A percentile compares a stretch with the other conserved stretches of the same genome.
phyloP scores from a whole-genome alignment of 116 monocot genomes.

The Zostera marina region DNA sequence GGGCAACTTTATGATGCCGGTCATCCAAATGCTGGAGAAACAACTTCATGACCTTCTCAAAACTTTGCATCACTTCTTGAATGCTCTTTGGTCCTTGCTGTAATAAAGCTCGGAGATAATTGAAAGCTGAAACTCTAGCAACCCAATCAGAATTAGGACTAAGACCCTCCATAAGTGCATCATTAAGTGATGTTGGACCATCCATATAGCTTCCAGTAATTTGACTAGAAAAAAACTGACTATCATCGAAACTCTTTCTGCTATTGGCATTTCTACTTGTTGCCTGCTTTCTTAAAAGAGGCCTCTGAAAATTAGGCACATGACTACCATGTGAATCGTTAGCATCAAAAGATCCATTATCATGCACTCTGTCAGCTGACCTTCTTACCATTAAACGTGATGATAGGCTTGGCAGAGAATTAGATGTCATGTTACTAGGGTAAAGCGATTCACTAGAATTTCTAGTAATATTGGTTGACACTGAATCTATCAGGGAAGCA shows the following conservation, averaged over 20 bases:
- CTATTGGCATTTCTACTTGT: conserved; percentile 48
- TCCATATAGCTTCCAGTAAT: conserved; percentile 43
- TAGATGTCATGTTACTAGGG: conserved; percentile 34
- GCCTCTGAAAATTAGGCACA: conserved; percentile 96
- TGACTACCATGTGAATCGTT: conserved; percentile 51
- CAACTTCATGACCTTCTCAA: conserved; percentile 98
- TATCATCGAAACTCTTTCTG: conserved; percentile 81
- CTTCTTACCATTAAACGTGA: conserved; percentile 29
- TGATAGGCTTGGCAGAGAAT: conserved; percentile 41
- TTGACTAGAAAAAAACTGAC: conserved; percentile 42
- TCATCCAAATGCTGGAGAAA: conserved; percentile 96
- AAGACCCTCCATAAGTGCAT: conserved; percentile 82
- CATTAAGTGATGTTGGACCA: conserved; percentile 63
- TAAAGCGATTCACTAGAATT: conserved; percentile 31
- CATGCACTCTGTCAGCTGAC: conserved; percentile 47
- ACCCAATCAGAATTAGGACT: conserved; percentile 90
- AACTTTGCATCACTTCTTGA: conserved; percentile 77
- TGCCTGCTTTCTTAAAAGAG: conserved; percentile 75
- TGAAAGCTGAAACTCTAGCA: conserved; percentile 86
- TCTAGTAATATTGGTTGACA: conserved; percentile 24
- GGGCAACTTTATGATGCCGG: conserved; percentile 99
- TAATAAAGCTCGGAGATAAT: conserved; percentile 59
- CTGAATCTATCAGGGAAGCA: conserved; percentile 33
- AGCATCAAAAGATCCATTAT: conserved; percentile 29
- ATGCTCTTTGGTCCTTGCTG: conserved; percentile 74